Evolutionary conservation across 345 rosid genomes (phyloP), one percentile per base, ranked within the genome.

Genomic region (Gossypium longicalyx): DNA sequence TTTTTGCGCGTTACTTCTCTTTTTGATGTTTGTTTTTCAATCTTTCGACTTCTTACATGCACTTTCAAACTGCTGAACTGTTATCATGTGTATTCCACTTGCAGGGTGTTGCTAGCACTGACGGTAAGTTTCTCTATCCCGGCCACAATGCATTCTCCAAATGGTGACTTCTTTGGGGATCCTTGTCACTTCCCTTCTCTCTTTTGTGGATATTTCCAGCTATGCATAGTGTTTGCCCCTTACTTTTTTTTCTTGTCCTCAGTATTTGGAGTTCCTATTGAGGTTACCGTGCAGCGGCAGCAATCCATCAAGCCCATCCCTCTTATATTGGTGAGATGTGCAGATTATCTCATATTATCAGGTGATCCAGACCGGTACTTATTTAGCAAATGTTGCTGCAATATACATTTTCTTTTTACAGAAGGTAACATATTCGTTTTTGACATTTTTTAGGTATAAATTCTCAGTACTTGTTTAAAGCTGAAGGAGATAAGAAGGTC

Each of bases 61-160:
- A 23, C 72, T 74, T 61, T 20, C 59, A 23, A 67, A 52, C 54
- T 85, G 73, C 71, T 78, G 41, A 79, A 75, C 57, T 83, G 76
- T 77, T 20, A 62, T 73, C 1, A 29, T 54, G 12, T 60, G 25
- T 72, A 60, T 76, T 47, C 51, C 49, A 15, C 80, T 69, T 86
- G 80, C 95, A 94, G 98, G 98, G 98, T 80, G 97, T 94, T 72
- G 98, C 98, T 38, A 91, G 97, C 83, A 87, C 92, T 61, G 98
- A 94, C 83, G 93, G 98, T 92, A 84, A 85, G 87, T 74, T 73
- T 71, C 47, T 47, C 69, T 44, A 74, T 59, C 74, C 74, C 54
- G n/a, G 11, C 23, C 2, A 2, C 17, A 34, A 34, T 73, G 47
- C 68, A 60, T 25, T 19, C 19, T 73, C 56, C 19, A 17, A 27